Conservation (phyloP, 306 rosid genomes). For the Begonia loranthoides region DNA sequence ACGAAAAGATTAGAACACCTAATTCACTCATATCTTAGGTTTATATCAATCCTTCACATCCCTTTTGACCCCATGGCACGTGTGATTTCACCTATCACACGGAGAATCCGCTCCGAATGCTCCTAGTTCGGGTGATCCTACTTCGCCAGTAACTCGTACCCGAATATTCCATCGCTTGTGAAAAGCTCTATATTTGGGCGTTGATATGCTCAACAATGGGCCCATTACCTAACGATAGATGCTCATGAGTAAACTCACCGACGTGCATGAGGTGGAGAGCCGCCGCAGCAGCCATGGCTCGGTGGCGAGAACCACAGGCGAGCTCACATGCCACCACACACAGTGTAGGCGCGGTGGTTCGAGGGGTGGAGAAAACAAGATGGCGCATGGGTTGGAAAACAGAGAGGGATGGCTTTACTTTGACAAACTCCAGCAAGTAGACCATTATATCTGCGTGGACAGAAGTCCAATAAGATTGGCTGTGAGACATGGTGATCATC, state of each 20-base stretch:
- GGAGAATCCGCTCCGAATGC: slow-evolving; percentile 25
- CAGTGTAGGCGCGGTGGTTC: slow-evolving; percentile 39
- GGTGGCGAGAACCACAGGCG: slow-evolving; percentile 32
- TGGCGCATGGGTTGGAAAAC: slow-evolving; percentile 59
- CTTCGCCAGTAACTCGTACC: slow-evolving; percentile 30
- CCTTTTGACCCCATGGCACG: slow-evolving; percentile 47
- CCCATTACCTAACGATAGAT: slow-evolving; percentile 21
- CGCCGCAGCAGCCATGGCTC: slow-evolving; percentile 58
- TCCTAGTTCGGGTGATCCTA: slow-evolving; percentile 15
- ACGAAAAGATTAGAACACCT: no score
- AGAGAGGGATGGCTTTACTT: slow-evolving; percentile 30
- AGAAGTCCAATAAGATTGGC: slow-evolving; percentile 25
- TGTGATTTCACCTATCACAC: slow-evolving; percentile 42
- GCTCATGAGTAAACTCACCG: slow-evolving; percentile 23
- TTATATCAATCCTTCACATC: no score
- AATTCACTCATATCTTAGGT: no score
- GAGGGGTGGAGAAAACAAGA: slow-evolving; percentile 26
- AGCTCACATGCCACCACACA: slow-evolving; percentile 64
- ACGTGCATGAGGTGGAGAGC: slow-evolving; percentile 34
- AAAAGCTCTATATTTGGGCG: slow-evolving; percentile 34
- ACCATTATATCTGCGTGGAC: slow-evolving; percentile 37
- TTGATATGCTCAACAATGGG: slow-evolving; percentile 2
- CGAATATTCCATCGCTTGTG: slow-evolving; percentile 34
- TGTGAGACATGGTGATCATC: slow-evolving; percentile 8
- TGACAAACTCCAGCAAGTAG: slow-evolving; percentile 35